Conservation (phyloP, 331 rosid genomes). For the Quercus phellos region DNA sequence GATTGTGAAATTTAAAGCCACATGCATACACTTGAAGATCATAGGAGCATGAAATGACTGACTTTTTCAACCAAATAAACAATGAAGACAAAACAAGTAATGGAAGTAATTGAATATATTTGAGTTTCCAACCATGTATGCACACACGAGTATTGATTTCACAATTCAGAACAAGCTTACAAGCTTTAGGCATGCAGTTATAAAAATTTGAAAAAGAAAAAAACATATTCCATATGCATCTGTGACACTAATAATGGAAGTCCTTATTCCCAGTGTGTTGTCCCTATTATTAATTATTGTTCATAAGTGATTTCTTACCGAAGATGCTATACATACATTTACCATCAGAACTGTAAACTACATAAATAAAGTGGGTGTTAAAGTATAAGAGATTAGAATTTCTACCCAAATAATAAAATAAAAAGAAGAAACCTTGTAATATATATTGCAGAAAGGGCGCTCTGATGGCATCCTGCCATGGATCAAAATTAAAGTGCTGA, state of each 20-base stretch:
- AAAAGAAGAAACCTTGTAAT: neutral
- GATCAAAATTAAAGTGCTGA: neutral
- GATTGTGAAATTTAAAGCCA: neutral
- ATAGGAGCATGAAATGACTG: neutral
- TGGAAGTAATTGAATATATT: neutral
- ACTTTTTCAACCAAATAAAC: neutral
- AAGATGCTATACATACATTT: neutral
- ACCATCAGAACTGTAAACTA: neutral
- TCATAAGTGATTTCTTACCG: neutral
- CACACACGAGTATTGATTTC: neutral
- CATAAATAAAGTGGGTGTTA: neutral
- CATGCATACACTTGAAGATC: neutral
- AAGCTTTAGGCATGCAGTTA: neutral
- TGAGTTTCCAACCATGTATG: neutral
- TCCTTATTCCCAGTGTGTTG: neutral
- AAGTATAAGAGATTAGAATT: neutral
- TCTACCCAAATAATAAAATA: neutral
- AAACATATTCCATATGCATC: neutral
- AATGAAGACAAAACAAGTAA: neutral
- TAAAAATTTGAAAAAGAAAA: neutral
- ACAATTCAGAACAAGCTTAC: neutral
- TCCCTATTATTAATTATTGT: neutral
- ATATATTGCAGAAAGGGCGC: neutral
- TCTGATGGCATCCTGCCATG: conserved; percentile 1
- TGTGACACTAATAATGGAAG: neutral